Base-by-base conservation (phyloP, 305 asterid genomes). In the Fraxinus platypoda region DNA sequence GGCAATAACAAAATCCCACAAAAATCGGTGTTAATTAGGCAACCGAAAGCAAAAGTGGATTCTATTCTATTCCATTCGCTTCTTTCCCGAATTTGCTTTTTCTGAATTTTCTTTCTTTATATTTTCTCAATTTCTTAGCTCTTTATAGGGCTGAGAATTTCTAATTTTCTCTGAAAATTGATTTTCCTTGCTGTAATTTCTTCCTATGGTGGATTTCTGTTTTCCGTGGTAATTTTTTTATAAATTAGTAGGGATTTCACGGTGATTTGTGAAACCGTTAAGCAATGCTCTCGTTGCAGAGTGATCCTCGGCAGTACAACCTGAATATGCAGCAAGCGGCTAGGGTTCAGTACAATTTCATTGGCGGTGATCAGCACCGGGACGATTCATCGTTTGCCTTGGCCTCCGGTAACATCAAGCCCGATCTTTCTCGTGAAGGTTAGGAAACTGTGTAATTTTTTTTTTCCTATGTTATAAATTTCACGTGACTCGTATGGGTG, bases 271-370 rank as follows among this genome's bases (percentile, higher is more conserved):
- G 84, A 54, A 86, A 84, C 86, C 88, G 86, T 83, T 19, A 23
- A 41, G 74, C 59, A 83, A 95, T 95, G 99, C 93, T 95, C 90
- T 94, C 98, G 89, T 87, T 94, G 92, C 97, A 93, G 91, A 90
- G 90, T 87, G 97, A 95, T 89, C 92, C 91, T 87, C 90, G 95
- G 87, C 93, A 91, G 88, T 88, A 88, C 87, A 89, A 76, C 85
- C 85, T 86, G 80, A 91, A 87, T 80, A 87, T 88, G 89, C 90
- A 84, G 80, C 87, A 81, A 87, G 86, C 80, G 6, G 76, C 88
- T 84, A 90, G 93, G 93, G 90, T 88, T 86, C 90, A 92, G 46
- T 89, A 86, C 81, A 88, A 86, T 87, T 83, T 81, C 6, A 88
- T 83, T 31, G 86, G 84, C 59, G 80, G 82, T 38, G 89, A 90